Conservation (phyloP, 345 rosid genomes). For the Syzygium aromaticum region DNA sequence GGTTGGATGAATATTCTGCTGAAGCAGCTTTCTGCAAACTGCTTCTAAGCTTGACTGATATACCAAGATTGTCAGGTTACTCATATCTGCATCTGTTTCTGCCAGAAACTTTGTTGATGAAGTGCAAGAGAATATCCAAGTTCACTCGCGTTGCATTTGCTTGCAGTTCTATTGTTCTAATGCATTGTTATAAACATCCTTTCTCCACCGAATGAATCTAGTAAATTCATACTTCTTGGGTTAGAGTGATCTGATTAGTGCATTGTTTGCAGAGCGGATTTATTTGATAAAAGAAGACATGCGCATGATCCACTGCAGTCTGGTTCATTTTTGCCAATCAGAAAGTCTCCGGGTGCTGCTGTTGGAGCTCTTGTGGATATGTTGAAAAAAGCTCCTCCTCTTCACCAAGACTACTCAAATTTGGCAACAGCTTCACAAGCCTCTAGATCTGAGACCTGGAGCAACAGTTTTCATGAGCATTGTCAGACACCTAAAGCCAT, state of each 20-base stretch:
- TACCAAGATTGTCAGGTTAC: neutral
- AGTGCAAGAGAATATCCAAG: neutral
- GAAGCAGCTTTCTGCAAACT: neutral
- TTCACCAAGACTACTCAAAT: slow-evolving; percentile 42
- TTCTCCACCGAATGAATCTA: neutral
- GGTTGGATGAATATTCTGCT: neutral
- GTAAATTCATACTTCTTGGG: neutral
- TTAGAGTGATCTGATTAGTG: neutral
- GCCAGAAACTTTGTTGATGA: neutral
- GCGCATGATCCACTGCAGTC: slow-evolving; percentile 31
- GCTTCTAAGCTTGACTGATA: neutral
- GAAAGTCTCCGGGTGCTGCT: slow-evolving; percentile 79
- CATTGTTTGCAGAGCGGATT: slow-evolving; percentile 36
- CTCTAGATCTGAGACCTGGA: slow-evolving; percentile 18
- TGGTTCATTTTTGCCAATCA: slow-evolving; percentile 31
- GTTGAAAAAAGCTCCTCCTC: slow-evolving; percentile 89
- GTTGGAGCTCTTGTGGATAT: slow-evolving; percentile 79
- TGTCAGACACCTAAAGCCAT: slow-evolving; percentile 6
- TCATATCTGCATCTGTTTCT: neutral
- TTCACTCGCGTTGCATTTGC: neutral
- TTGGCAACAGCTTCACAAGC: slow-evolving; percentile 20
- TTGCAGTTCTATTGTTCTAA: neutral
- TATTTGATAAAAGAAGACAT: slow-evolving; percentile 46
- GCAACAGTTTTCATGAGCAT: slow-evolving; percentile 13
- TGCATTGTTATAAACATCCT: neutral